Base-by-base conservation (phyloP, 108 stramenopile species). In the Heterococcus sp. region DNA sequence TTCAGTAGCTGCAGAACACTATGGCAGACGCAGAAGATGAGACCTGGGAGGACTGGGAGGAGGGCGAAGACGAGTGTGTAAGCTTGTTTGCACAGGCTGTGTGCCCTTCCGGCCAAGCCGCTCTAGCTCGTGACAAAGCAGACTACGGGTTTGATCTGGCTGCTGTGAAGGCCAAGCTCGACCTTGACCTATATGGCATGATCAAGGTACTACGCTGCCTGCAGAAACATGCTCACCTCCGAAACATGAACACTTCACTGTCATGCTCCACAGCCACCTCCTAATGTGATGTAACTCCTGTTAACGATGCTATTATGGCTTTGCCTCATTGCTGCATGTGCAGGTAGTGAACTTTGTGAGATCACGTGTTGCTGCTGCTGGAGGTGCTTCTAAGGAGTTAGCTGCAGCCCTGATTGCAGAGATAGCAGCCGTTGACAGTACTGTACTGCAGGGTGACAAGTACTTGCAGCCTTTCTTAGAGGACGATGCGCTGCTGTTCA, bases 121-220 rank as follows among this genome's bases (percentile, higher is more conserved):
- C 79, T 1, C 65, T 81, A 32, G 5, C 35, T 38, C 68, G 40
- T 35, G 79, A 81, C 72, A 70, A 46, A 65, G 79, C 67, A 2
- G 34, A 63, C 1, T 65, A 73, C 79, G 66, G 30, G 66, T 81
- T 81, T 65, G 79, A 81, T 35, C 36, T 81, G 8, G 64, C 72
- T 29, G 69, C 35, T 4, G 38, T 81, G 37, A 73, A 58, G 31
- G 58, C 58, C 1, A 70, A 37, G n/a, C 72, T 81, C 46, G 21
- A 21, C 46, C 46, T 58, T 58, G 46, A 58, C 46, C 46, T 58
- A 21, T 58, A 58, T 21, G 46, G 46, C 46, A 58, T 58, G 46
- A 58, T 58, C 46, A 58, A 58, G 46, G 46, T 58, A 58, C 46
- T n/a, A n/a, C n/a, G n/a, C n/a, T n/a, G n/a, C n/a, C n/a, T n/a